These are phyloP conservation scores for Trichocladium antarcticum DNA, from an alignment of 495 filamentous ascomycete species.

Conservation along the genomic window DNA sequence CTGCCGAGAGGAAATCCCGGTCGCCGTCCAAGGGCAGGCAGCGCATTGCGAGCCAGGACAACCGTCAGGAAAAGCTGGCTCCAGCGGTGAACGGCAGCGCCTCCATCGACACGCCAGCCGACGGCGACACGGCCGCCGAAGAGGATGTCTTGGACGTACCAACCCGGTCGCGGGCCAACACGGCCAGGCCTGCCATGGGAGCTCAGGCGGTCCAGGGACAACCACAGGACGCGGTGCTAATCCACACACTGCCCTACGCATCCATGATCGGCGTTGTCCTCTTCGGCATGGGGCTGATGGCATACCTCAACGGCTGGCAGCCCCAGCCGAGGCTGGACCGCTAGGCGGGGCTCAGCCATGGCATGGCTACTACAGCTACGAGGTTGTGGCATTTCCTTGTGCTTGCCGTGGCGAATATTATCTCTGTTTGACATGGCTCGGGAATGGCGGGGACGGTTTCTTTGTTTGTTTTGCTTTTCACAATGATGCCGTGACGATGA, in stretches of 20 bases:
- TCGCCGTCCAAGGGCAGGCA: constrained; percentile 14
- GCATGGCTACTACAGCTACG: too few relatives aligned
- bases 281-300: constrained; percentile 85
- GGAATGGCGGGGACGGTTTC: neutral
- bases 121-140: constrained; percentile 11
- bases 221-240: constrained; percentile 33
- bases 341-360: neutral
- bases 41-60: neutral
- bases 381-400: neutral
- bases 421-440: neutral
- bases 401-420: neutral
- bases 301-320: constrained; percentile 84
- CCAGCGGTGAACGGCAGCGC: constrained; percentile 12
- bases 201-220: constrained; percentile 16
- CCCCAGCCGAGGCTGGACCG: constrained; percentile 24
- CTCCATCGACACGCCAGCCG: neutral
- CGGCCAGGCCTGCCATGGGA: constrained; percentile 29
- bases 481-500: constrained; percentile 3
- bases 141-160: constrained; percentile 12
- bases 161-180: constrained; percentile 31
- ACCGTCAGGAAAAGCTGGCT: neutral
- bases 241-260: constrained; percentile 67
- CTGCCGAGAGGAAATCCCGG: constrained; percentile 18
- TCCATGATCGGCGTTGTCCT: constrained; percentile 84
- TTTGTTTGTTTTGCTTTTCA: neutral